phyloP scores from a whole-genome alignment of 208 protist genomes.

The Vickermania ingenoplastis region DNA sequence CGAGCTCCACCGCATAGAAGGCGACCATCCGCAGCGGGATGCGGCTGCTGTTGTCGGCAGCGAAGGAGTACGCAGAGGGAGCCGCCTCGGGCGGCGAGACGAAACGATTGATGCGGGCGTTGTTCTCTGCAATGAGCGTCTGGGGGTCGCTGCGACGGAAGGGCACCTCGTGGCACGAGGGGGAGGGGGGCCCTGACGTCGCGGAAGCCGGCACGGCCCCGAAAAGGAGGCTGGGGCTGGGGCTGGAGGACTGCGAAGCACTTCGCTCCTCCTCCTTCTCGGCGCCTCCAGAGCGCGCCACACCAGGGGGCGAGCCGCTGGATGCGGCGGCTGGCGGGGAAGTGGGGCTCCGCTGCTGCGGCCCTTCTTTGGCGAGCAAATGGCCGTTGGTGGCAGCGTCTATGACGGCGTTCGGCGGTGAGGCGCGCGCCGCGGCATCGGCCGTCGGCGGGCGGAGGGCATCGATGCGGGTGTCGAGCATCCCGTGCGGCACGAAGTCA shows the following conservation, averaged over 20 bases:
- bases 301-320: too few species aligned
- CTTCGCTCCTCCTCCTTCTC: too few species aligned
- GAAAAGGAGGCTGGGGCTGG: not conserved
- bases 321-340: too few species aligned
- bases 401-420: too few species aligned
- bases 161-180: not conserved
- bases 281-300: too few species aligned
- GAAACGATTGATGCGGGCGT: constrained; percentile 27
- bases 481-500: not conserved
- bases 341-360: too few species aligned
- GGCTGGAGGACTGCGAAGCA: too few species aligned
- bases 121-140: constrained; percentile 29
- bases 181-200: not conserved
- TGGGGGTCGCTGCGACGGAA: not conserved
- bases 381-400: too few species aligned
- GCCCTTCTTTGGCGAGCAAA: too few species aligned
- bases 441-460: not conserved
- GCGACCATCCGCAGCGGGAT: constrained; percentile 67
- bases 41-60: constrained; percentile 28
- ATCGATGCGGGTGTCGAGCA: not conserved
- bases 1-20: constrained; percentile 87
- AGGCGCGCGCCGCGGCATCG: too few species aligned
- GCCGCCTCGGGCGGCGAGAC: too few species aligned
- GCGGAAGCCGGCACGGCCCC: not conserved
- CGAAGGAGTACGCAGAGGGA: constrained; percentile 10